These are phyloP conservation scores for Sphagnum magellanicum DNA, from an alignment of 228 moss, liverwort and hornwort species.

Conservation along the genomic window DNA sequence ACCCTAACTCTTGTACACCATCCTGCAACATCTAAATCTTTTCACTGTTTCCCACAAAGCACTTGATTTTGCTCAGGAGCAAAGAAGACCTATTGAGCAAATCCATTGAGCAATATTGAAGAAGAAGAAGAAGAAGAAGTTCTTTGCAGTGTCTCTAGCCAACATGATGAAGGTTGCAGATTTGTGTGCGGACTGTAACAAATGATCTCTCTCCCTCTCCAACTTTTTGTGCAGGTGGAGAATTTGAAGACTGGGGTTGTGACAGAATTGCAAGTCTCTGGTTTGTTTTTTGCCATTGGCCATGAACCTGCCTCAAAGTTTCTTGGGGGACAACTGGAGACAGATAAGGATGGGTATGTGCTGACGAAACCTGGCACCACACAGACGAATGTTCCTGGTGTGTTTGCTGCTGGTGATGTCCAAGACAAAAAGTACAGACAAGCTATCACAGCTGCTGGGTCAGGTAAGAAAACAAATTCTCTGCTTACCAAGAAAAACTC, in stretches of 20 bases:
- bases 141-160: too few species aligned
- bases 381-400: conserved; percentile 35
- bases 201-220: too few species aligned
- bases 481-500: too few species aligned
- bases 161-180: too few species aligned
- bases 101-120: too few species aligned
- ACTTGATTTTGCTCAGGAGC: too few species aligned
- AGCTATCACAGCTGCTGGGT: conserved; percentile 47
- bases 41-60: too few species aligned
- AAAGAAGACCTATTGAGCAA: too few species aligned
- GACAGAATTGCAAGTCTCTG: conserved; percentile 20
- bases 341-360: conserved; percentile 40
- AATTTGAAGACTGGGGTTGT: conserved; percentile 31
- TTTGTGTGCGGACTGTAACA: too few species aligned
- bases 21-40: too few species aligned
- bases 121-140: too few species aligned
- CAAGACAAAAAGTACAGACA: conserved; percentile 49
- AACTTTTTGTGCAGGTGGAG: conserved; percentile 12
- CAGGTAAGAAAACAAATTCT: conserved; percentile 6
- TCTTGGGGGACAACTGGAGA: conserved; percentile 30
- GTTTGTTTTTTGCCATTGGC: conserved; percentile 48
- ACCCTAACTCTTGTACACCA: too few species aligned
- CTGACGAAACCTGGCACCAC: conserved; percentile 39
- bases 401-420: conserved; percentile 53
- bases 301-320: conserved; percentile 52